These are phyloP conservation scores for Saccharomycopsis javanensis DNA, from an alignment of 805 yeast genomes.

Conservation along the genomic window DNA sequence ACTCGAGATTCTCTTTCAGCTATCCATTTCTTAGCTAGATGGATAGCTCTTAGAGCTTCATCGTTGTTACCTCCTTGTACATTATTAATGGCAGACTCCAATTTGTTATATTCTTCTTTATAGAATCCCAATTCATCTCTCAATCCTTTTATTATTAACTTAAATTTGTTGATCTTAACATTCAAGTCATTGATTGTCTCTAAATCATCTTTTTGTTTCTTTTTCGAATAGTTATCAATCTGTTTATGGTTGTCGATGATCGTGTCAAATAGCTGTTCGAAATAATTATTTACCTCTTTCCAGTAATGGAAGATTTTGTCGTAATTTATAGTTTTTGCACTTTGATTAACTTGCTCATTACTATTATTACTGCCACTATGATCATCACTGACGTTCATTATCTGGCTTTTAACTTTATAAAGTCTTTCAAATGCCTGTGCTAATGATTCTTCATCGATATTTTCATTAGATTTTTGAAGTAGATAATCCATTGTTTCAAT, in stretches of 20 bases:
- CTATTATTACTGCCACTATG: background rate
- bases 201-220: background rate
- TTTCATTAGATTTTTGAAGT: background rate
- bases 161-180: background rate
- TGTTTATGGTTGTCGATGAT: background rate
- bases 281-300: background rate
- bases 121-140: background rate
- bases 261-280: background rate
- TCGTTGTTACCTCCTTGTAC: background rate
- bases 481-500: background rate
- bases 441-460: background rate
- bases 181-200: background rate
- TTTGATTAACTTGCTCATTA: background rate
- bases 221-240: background rate
- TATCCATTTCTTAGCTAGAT: background rate
- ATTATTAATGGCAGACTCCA: background rate
- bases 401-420: background rate
- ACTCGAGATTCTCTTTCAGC: background rate
- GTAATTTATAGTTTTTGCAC: background rate
- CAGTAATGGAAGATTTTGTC: background rate
- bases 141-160: background rate
- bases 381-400: background rate
- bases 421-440: background rate
- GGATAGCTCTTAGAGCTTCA: background rate
- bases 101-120: background rate